Base-by-base conservation (phyloP, 331 rosid genomes). In the Stylosanthes scabra region DNA sequence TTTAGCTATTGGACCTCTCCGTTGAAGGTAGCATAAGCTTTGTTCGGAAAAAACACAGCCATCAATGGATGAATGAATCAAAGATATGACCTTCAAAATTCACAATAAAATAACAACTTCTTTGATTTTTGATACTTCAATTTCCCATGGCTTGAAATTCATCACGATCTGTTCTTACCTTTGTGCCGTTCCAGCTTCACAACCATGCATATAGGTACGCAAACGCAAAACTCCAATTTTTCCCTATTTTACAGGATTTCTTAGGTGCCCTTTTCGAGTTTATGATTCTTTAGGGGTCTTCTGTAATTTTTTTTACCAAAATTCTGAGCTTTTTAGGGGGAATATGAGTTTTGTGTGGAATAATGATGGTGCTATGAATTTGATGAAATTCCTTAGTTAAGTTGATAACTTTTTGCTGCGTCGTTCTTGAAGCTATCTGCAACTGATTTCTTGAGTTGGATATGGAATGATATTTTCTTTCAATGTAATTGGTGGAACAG, bases 131-230 rank as follows among this genome's bases (percentile, higher is more conserved):
- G 8, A 64, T 58, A 66, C 65, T 81, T 76, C 66, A 72, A 75
- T 54, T 46, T 80, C 64, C 60, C 60, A 81, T 79, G 76, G 71
- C 82, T 49, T 64, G 50, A 46, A 76, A 68, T 74, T 82, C 71
- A 41, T 69, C 83, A 72, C 63, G 88, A 88, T 88, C 90, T 79
- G 64, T 80, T 80, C 55, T 58, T 2, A 71, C 73, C 68, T 59
- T 52, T 61, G 57, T 70, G 56, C 25, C 74, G 31, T 83, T 66
- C 78, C 39, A 55, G 59, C 70, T 77, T 76, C 63, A 76, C 59
- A 81, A 79, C 74, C 82, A 77, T 81, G 86, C 84, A 71, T 59
- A 56, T 58, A 80, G 95, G 97, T 84, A 78, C 69, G 75, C 25
- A 40, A 66, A 76, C 60, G 70, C 57, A 31, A 66, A 67, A 11